Evolutionary conservation across 2,329 filamentous ascomycete species (phyloP), one percentile per base, ranked within the genome.

Genomic region (Pseudodiploospora longispora): DNA sequence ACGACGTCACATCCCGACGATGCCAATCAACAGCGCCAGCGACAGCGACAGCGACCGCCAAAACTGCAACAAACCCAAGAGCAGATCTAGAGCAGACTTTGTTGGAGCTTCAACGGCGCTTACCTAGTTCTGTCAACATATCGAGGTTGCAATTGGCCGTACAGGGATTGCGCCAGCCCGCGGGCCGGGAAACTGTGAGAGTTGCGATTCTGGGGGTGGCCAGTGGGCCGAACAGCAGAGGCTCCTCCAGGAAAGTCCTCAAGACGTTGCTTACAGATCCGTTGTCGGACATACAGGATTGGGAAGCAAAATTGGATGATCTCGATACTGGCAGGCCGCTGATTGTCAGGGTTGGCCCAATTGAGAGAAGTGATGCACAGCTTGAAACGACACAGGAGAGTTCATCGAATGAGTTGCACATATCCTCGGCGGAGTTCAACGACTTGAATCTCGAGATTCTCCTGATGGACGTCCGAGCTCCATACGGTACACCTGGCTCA

Each of bases 241-340:
- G 62, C 12, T 75, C 74, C 9, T 82, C 83, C 3, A 79, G 78
- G 57, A 71, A 74, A 47, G 70, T 96, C 6, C 72, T 89, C 38
- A 76, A 81, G 36, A 68, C 90, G 32, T 64, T 88, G 9, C 67
- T 89, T 2, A 82, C 83, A 2, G 85, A 90, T 60, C 83, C 85
- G 4, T 63, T 90, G 51, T 71, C 71, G 33, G 64, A 74, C 5
- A 73, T 78, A 50, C 73, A 80, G 51, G 62, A 70, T 28, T 90
- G 85, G 85, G 85, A 90, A 62, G 67, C 68, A 55, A 68, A 79
- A 46, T 60, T 89, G 47, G 70, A 75, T 9, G 57, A 59, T 9
- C 70, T 75, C 48, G 70, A 76, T 50, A 61, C 69, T 29, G 60
- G 66, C 30, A 70, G 70, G 48, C 82, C 83, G 3, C 61, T 89